These are phyloP conservation scores for Calocybe gangraenosa DNA, from an alignment of 768 basidiomycete genomes.

Conservation along the genomic window DNA sequence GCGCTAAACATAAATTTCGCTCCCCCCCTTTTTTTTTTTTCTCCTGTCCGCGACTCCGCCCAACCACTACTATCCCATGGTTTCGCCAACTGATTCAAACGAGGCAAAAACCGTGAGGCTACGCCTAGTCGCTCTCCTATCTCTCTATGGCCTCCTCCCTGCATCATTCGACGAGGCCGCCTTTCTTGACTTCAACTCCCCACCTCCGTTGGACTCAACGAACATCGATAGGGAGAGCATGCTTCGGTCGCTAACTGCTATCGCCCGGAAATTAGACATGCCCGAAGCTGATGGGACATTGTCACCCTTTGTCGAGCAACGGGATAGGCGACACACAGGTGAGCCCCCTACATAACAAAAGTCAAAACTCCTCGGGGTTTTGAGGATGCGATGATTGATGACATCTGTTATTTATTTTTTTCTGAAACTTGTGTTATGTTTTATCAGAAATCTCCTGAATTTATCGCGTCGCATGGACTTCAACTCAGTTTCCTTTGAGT, in stretches of 20 bases:
- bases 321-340: background rate
- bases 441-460: too few species aligned
- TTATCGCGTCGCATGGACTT: too few species aligned
- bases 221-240: conserved; percentile 14
- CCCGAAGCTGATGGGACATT: background rate
- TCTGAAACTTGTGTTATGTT: too few species aligned
- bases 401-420: too few species aligned
- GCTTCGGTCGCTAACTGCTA: conserved; percentile 10
- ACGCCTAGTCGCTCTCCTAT: conserved; percentile 16
- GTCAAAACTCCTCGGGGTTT: too few species aligned
- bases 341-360: too few species aligned
- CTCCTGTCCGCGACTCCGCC: background rate
- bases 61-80: background rate
- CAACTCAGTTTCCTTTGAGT: too few species aligned
- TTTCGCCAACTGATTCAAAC: conserved; percentile 5
- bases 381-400: too few species aligned
- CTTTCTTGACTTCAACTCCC: conserved; percentile 17
- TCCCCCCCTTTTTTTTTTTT: too few species aligned
- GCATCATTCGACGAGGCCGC: conserved; percentile 14
- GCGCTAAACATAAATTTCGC: too few species aligned
- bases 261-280: conserved; percentile 12
- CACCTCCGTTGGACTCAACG: conserved; percentile 12
- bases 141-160: conserved; percentile 18
- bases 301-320: background rate
- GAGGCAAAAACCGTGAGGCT: conserved; percentile 13